Evolutionary conservation across 192 early-diverging fungal genomes (phyloP), one percentile per base, ranked within the genome.

Genomic region (Chytriomyces sp.): DNA sequence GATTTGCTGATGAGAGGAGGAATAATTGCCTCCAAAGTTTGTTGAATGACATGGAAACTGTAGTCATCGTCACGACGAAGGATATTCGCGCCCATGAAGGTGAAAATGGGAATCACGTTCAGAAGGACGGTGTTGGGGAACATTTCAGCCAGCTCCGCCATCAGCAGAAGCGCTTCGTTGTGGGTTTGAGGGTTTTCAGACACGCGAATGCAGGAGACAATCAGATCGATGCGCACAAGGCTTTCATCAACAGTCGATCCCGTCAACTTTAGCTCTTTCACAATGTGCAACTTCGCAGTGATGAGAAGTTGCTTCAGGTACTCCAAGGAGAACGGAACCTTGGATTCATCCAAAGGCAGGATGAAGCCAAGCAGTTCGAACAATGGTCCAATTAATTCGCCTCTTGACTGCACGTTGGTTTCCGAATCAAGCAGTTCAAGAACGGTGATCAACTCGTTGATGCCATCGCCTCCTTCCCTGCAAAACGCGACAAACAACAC

Each of bases 61-160:
- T 95, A 99, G 78, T 93, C 92, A 81, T 99, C 96, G 82, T 99
- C 96, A 81, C 95, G 95, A n/a, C 93, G 90, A 72, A 99, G 75
- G 1, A 95, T 92, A 70, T 94, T 97, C 57, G 93, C 94, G 18
- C 96, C 96, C 96, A 99, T 96, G 78, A 98, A 98, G 11, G 95
- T 99, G 78, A 99, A 99, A 28, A 98, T 91, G 23, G 96, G 95
- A 92, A 99, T 97, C 64, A 96, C 93, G 82, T 95, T 94, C 72
- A 94, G 87, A 24, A 99, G 84, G 5, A 99, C 96, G 64, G 85
- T 86, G 47, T 96, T 90, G 5, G 97, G 93, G 77, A 90, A 92
- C 61, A 93, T 77, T 6, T 85, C 84, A 0, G 95, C 96, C 47
- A 98, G 91, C 9, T 93, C 88, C 0, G 95, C 92, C 90, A 99